Base-by-base conservation (phyloP, 2,329 filamentous ascomycete genomes). In the Nothophoma quercina region DNA sequence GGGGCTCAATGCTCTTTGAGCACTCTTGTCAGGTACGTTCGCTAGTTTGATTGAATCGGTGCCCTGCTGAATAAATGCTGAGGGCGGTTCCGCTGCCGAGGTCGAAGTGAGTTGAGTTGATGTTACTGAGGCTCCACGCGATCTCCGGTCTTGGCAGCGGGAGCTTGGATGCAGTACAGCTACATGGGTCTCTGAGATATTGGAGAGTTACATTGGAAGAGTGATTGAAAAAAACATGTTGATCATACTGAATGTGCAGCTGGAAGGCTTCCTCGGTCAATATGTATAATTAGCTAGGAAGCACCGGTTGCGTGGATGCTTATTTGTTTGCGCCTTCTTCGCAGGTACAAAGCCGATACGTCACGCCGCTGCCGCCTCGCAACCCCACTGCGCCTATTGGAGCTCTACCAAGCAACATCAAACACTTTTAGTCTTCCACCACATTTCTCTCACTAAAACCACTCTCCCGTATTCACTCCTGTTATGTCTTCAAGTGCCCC, bases 401-500 rank as follows among this genome's bases (percentile, higher is more conserved):
- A 46, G 49, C 55, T 48, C 38, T 35, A 21, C 51, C 23, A 32
- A 19, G 42, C 25, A 26, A 34, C 51, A 46, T 45, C 43, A 22
- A 36, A 38, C 42, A 45, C 51, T 41, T 39, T 55, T 42, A 44
- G 36, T 9, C 15, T 12, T 29, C 28, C 28, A 35, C 32, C 35
- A n/a, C n/a, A n/a, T n/a, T 13, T n/a, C 33, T 26, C 21, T 39
- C 34, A 35, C 42, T 34, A 12, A 16, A 21, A 19, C 23, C 23
- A 26, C 12, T 8, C 9, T n/a, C 13, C 19, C 25, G 4, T 23
- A 18, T 16, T 5, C 16, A 15, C 38, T 38, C 22, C 38, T 30
- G 51, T 41, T 46, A 75, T 75, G 72, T 68, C 71, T 62, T 67
- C 70, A 47, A 60, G 58, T 25, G 49, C 66, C 22, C 61, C 65